Evolutionary conservation across 306 rosid genomes (phyloP).

Genomic region (Parietaria judaica): DNA sequence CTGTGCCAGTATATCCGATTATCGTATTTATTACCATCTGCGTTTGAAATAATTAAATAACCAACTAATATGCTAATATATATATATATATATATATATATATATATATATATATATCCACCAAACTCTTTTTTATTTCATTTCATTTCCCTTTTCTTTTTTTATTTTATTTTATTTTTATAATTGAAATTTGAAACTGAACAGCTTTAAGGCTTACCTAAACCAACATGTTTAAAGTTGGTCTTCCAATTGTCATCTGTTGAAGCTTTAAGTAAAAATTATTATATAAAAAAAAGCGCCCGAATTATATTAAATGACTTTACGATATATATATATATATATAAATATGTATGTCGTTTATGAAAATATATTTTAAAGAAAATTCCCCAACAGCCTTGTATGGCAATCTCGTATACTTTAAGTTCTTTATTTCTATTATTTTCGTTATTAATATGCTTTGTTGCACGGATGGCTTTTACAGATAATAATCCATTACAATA

Average conservation of each 20-base stretch:
- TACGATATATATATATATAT: too few species aligned
- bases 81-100: too few species aligned
- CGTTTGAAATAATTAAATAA: too few species aligned
- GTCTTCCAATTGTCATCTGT: background rate
- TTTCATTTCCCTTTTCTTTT: too few species aligned
- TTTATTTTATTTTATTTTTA: too few species aligned
- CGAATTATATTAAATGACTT: too few species aligned
- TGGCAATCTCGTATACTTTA: background rate
- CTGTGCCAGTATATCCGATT: too few species aligned
- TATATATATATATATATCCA: too few species aligned
- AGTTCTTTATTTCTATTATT: background rate
- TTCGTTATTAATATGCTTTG: background rate
- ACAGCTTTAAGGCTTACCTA: slow-evolving; percentile 1
- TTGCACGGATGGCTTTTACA: slow-evolving; percentile 10
- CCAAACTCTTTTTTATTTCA: background rate
- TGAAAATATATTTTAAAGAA: background rate
- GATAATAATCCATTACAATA: background rate
- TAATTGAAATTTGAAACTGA: background rate
- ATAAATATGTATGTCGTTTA: background rate
- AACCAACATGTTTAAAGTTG: slow-evolving; percentile 14
- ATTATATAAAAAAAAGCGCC: background rate
- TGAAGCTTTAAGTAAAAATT: too few species aligned
- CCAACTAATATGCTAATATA: too few species aligned
- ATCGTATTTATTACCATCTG: too few species aligned
- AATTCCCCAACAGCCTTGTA: background rate